phyloP scores from a whole-genome alignment of 805 yeast genomes.

The Candida taoyuanica region DNA sequence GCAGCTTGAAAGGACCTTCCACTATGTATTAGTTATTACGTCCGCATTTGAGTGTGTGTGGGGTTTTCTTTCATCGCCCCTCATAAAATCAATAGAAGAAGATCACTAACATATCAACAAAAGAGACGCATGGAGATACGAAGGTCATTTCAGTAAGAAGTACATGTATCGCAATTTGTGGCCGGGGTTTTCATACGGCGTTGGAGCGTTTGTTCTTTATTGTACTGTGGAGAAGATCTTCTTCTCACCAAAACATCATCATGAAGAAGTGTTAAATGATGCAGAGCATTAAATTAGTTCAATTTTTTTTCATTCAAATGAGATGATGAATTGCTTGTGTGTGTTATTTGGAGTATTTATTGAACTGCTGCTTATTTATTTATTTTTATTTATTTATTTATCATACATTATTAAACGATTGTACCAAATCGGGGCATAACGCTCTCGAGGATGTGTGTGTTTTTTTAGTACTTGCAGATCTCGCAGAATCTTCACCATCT shows the following conservation, averaged over 20 bases:
- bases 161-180: constrained; percentile 67
- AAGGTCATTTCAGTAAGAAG: constrained; percentile 69
- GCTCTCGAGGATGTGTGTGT: no score
- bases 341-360: not conserved
- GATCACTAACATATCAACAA: constrained; percentile 1
- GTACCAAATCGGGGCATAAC: no score
- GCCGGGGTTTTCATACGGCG: constrained; percentile 79
- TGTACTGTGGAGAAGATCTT: constrained; percentile 36
- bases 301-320: not conserved
- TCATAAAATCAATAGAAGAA: no score
- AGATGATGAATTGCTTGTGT: not conserved
- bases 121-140: constrained; percentile 90
- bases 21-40: no score
- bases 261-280: no score
- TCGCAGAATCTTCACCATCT: constrained; percentile 1
- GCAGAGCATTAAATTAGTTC: no score
- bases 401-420: constrained; percentile 1
- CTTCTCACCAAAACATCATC: constrained; percentile 14
- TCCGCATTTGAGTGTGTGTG: not conserved
- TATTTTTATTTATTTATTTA: no score
- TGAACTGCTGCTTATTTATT: constrained; percentile 1
- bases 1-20: no score
- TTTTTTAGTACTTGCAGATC: constrained; percentile 8
- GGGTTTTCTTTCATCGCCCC: no score
- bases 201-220: constrained; percentile 67